Evolutionary conservation across 1,284 basidiomycete genomes (phyloP), one percentile per base, ranked within the genome.

Genomic region (Ustilago loliicola): DNA sequence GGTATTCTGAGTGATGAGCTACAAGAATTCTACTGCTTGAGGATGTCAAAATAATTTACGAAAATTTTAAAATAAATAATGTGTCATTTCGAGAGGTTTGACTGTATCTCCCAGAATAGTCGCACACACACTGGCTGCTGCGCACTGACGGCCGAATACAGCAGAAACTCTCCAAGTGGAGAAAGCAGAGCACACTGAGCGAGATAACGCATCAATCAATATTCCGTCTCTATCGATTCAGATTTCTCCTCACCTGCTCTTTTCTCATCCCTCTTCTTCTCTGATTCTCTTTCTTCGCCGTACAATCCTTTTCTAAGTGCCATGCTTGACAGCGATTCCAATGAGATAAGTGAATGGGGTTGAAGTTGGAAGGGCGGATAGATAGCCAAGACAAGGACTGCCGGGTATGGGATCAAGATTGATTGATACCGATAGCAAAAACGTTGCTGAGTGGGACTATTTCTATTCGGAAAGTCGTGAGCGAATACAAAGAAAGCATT

Each of bases 101-200:
- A n/a, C n/a, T n/a, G n/a, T n/a, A n/a, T n/a, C n/a, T n/a, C n/a
- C n/a, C n/a, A n/a, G n/a, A n/a, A n/a, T n/a, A 23, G 45, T 34
- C 32, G 5, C 32, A 34, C 32, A 11, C 32, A 34, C 32, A 11
- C 32, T 40, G 9, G 50, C 50, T 52, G 50, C 50, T 52, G 50
- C 50, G 29, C 50, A 52, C 50, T 25, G 47, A 48, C 47, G 47
- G 47, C 47, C 47, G 21, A 48, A 48, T 48, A 48, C 47, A 27
- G 47, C 47, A 19, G 42, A 1, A 45, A 15, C 47, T 25, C 21
- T 11, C 7, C 21, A 48, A 48, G 47, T 48, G 47, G 47, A 48
- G 47, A 48, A 48, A 48, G n/a, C n/a, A n/a, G n/a, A n/a, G n/a
- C n/a, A n/a, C n/a, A n/a, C n/a, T n/a, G n/a, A 45, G 23, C 7